Evolutionary conservation across 148 eudicot species (phyloP).

Genomic region (Chenopodium album): DNA sequence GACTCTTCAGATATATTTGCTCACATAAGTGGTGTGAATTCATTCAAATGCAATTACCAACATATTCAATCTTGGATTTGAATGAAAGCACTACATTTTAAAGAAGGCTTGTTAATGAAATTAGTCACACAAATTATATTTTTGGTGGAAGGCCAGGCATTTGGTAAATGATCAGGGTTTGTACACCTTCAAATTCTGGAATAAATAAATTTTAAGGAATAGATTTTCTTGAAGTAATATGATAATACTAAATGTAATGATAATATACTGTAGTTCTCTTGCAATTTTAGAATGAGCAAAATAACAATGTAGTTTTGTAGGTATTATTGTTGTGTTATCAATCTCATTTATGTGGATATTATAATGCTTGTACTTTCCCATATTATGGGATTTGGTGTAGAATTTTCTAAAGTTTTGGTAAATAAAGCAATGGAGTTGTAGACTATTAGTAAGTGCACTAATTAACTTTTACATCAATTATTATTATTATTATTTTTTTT

Average conservation of each 20-base stretch:
- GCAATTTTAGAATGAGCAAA: not conserved
- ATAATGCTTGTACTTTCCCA: slow-evolving; percentile 18
- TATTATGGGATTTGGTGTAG: slow-evolving; percentile 19
- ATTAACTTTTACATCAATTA: not conserved
- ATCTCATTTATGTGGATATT: slow-evolving; percentile 17
- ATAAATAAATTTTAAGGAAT: slow-evolving; percentile 1
- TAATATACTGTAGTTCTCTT: not conserved
- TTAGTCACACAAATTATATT: not conserved
- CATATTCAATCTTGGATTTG: slow-evolving; percentile 81
- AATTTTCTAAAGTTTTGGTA: slow-evolving; percentile 13
- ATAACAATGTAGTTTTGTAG: not conserved
- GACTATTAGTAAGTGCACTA: too few species aligned
- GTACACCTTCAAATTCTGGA: slow-evolving; percentile 7
- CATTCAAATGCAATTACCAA: slow-evolving; percentile 77
- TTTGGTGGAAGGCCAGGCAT: not conserved
- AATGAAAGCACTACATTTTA: not conserved
- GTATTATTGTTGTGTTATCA: slow-evolving; percentile 6
- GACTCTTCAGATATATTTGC: slow-evolving; percentile 81
- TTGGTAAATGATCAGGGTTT: slow-evolving; percentile 5
- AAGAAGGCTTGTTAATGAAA: not conserved
- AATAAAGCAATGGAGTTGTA: not conserved
- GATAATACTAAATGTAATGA: not conserved
- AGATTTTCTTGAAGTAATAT: not conserved
- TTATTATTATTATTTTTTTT: too few species aligned
- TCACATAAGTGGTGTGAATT: slow-evolving; percentile 74